A percentile compares a stretch with the other conserved stretches of the same genome.
Evolutionary conservation across 2,329 filamentous ascomycete species (phyloP).

Genomic region (Arthrobotrys conoides): DNA sequence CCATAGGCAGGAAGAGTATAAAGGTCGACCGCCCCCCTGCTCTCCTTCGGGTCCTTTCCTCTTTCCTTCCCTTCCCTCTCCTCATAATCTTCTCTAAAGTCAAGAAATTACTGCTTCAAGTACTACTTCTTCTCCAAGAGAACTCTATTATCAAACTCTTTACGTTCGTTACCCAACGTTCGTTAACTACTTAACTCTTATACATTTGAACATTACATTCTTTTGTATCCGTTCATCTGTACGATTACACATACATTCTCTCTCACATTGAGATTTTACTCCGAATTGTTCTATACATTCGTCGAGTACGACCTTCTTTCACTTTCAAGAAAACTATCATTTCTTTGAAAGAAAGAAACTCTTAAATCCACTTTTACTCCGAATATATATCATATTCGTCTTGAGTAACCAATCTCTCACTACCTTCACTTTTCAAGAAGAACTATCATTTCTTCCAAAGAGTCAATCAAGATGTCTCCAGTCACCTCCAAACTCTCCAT

Average conservation of each 20-base stretch:
- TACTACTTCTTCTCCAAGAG: neutral
- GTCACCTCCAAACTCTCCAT: conserved; percentile 29
- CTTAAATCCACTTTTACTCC: too few species aligned
- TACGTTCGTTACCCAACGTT: conserved; percentile 1
- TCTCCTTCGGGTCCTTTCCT: neutral
- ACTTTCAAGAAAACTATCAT: neutral
- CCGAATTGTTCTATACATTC: neutral
- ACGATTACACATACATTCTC: neutral
- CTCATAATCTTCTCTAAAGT: neutral
- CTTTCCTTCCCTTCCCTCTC: neutral
- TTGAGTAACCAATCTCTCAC: too few species aligned
- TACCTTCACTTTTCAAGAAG: neutral
- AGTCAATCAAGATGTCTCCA: conserved; percentile 43
- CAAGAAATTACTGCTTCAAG: neutral
- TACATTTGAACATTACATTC: conserved; percentile 19
- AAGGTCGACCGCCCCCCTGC: conserved; percentile 17
- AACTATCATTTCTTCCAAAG: too few species aligned
- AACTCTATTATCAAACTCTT: neutral
- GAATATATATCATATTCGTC: too few species aligned
- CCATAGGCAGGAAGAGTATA: conserved; percentile 20
- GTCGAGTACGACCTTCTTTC: neutral
- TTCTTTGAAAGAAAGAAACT: conserved; percentile 4
- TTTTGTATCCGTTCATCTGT: conserved; percentile 27
- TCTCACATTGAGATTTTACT: neutral
- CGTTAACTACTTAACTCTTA: neutral